Base-by-base conservation (phyloP, 441 rosid species). In the Bruguiera hainesii region DNA sequence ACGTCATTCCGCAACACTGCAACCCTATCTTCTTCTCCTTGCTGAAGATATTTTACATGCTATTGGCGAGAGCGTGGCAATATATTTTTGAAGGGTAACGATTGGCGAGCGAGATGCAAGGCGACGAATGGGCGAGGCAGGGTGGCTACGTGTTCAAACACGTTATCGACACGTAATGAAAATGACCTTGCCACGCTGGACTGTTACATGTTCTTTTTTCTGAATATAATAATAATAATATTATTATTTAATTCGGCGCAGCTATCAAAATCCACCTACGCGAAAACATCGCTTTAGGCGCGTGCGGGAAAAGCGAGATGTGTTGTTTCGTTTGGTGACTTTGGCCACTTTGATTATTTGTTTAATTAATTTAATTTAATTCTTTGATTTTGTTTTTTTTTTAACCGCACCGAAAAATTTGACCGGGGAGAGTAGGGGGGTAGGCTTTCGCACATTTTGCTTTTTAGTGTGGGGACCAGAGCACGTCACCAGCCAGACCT, bases 401-500 rank as follows among this genome's bases (percentile, higher is more conserved):
- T 67, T 74, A 61, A 67, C 81, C 11, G 73, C 64, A 70, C 79
- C 61, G 85, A 78, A n/a, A 78, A 81, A 61, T 69, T 81, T 82
- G 83, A 84, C 82, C 46, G 46, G 46, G 0, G 15, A 11, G 7
- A 7, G 9, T 33, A 33, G 8, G 7, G 9, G 9, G 8, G 37
- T 33, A 23, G 39, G 25, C 55, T 50, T 6, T 18, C 5, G 13
- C n/a, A 4, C 21, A n/a, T 29, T 35, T 20, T 29, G 18, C 50
- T 31, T 61, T 39, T 18, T 28, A 6, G 3, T 13, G 0, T 68
- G 52, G 82, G 88, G 80, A 26, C 81, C 58, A 2, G 25, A 15
- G 69, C 80, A 85, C 92, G 87, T 83, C 85, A 83, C 29, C 84
- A 42, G 13, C n/a, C n/a, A 80, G 26, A 79, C 78, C 80, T 65